Evolutionary conservation across 2,329 filamentous ascomycete genomes (phyloP).

Genomic region (Aspergillus sp.): DNA sequence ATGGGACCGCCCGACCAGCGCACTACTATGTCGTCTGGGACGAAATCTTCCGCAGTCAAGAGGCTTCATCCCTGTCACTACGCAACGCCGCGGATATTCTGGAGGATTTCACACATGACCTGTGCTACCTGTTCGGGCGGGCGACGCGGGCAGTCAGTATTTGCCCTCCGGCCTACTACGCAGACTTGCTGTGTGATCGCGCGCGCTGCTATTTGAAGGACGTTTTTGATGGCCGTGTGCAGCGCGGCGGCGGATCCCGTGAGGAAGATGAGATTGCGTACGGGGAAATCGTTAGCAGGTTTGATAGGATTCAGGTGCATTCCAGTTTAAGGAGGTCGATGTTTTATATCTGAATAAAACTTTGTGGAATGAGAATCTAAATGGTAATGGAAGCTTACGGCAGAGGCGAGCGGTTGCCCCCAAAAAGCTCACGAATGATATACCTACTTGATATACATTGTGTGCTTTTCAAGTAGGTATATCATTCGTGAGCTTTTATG

Average conservation of each 20-base stretch:
- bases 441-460: too few relatives aligned
- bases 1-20: slow-evolving; percentile 81
- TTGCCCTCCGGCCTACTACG: slow-evolving; percentile 88
- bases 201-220: slow-evolving; percentile 72
- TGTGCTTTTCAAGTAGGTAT: too few relatives aligned
- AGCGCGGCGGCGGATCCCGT: slow-evolving; percentile 25
- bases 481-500: too few relatives aligned
- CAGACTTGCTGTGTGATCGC: slow-evolving; percentile 80
- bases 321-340: neutral
- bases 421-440: too few relatives aligned
- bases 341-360: neutral
- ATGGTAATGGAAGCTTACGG: too few relatives aligned
- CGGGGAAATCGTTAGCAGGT: neutral
- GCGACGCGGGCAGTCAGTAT: slow-evolving; percentile 86
- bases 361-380: too few relatives aligned
- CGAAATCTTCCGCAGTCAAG: slow-evolving; percentile 62
- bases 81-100: slow-evolving; percentile 65
- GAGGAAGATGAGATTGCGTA: neutral
- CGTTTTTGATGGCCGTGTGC: slow-evolving; percentile 57
- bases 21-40: slow-evolving; percentile 79
- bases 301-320: neutral
- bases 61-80: slow-evolving; percentile 18
- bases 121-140: slow-evolving; percentile 82
- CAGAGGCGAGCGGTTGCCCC: too few relatives aligned
- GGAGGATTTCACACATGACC: slow-evolving; percentile 73